Base-by-base conservation (phyloP, 768 basidiomycete species). In the Leccinum subgranulosum region DNA sequence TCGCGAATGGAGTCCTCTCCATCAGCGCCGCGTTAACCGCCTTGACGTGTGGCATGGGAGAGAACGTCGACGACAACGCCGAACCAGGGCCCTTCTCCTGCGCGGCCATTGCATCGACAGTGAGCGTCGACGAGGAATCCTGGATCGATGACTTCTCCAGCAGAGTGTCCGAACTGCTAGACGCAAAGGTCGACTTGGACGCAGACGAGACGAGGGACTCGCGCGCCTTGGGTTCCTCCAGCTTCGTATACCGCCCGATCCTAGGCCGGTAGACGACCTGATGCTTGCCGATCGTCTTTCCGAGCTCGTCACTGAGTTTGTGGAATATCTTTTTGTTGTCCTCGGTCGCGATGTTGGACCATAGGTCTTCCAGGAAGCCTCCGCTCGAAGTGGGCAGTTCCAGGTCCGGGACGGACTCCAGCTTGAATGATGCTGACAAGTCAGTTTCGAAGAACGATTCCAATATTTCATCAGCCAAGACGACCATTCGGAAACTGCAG, bases 371-470 rank as follows among this genome's bases (percentile, higher is more conserved):
- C 58, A 87, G 74, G 55, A 92, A 75, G 7, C 87, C 84, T 64
- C 77, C 83, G 62, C 76, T 83, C 48, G 80, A 74, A 19, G 78
- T 76, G 2, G 85, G 78, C 17, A 87, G 74, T 61, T 88, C 92
- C 66, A 84, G 77, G 55, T 90, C 87, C 0, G 84, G 81, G 6
- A 89, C 77, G 15, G 81, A 77, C 55, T 90, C 86, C 33, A 97
- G 78, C 60, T 84, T 81, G 83, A 97, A 98, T 3, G 94, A 94
- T 1, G 82, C 84, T 0, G 92, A 85, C 60, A 99, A 77, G 71
- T 98, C 97, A 0, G 88, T 84, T 66, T 94, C 94, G 66, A 98
- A 99, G 81, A 99, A 99, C 1, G 90, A 88, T 70, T 99, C 97
- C 25, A 99, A 82, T 27, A 98, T 80, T 70, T 98, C 95, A 63